Conservation (phyloP, 257 asterid genomes). For the Ballota nigra region DNA sequence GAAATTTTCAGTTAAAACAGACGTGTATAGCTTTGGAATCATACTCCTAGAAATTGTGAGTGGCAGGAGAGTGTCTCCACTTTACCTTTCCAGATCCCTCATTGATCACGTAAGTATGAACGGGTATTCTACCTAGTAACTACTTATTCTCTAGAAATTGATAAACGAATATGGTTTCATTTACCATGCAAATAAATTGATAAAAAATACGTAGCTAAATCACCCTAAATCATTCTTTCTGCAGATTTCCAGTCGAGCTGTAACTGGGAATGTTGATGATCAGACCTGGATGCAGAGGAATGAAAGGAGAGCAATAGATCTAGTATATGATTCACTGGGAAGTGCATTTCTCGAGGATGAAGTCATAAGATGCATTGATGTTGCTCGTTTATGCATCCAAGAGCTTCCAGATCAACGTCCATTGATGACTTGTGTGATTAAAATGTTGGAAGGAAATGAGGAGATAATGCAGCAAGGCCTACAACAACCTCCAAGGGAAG, state of each 20-base stretch:
- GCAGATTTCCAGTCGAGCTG: too few relatives aligned
- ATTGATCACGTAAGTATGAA: neutral
- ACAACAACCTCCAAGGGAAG: too few relatives aligned
- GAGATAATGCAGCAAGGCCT: too few relatives aligned
- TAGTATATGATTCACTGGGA: slow-evolving; percentile 1
- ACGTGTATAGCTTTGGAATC: slow-evolving; percentile 9
- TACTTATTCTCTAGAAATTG: too few relatives aligned
- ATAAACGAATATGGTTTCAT: too few relatives aligned
- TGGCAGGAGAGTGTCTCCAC: neutral
- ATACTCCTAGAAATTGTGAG: slow-evolving; percentile 6
- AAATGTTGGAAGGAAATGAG: too few relatives aligned
- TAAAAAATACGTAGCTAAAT: neutral
- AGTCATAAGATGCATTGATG: neutral
- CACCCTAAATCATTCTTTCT: too few relatives aligned
- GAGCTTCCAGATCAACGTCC: slow-evolving; percentile 4
- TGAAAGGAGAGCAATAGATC: slow-evolving; percentile 18
- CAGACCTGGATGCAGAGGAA: slow-evolving; percentile 19
- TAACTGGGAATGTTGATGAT: neutral
- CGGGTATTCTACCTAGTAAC: neutral
- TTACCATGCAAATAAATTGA: too few relatives aligned
- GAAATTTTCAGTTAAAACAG: slow-evolving; percentile 16
- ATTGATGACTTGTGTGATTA: too few relatives aligned
- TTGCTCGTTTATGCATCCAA: slow-evolving; percentile 18
- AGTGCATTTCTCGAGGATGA: neutral
- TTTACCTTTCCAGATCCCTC: neutral